Conservation (phyloP, 495 filamentous ascomycete genomes). For the Penicillium bialowiezense region DNA sequence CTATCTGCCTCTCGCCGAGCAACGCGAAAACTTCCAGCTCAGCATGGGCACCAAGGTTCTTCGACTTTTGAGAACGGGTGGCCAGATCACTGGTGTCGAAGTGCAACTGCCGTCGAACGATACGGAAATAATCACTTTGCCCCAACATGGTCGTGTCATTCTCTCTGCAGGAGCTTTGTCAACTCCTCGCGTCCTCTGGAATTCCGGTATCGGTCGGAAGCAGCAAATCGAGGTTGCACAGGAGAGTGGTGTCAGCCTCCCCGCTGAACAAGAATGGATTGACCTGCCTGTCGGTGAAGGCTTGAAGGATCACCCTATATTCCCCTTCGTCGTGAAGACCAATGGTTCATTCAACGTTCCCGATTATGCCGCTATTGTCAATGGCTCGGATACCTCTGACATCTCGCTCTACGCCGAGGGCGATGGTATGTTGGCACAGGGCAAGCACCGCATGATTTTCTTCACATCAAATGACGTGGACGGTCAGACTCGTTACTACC, state of each 20-base stretch:
- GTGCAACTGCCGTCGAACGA: slow-evolving; percentile 58
- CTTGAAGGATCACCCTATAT: slow-evolving; percentile 71
- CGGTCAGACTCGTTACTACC: slow-evolving; percentile 27
- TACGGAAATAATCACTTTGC: slow-evolving; percentile 58
- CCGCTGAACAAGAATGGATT: slow-evolving; percentile 62
- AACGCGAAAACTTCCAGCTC: slow-evolving; percentile 63
- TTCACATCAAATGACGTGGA: slow-evolving; percentile 22
- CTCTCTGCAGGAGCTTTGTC: slow-evolving; percentile 68
- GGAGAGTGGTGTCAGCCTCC: slow-evolving; percentile 46
- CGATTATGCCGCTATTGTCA: slow-evolving; percentile 63
- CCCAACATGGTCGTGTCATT: slow-evolving; percentile 61
- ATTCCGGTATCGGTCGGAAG: slow-evolving; percentile 60
- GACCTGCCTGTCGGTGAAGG: slow-evolving; percentile 71
- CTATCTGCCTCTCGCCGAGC: slow-evolving; percentile 63
- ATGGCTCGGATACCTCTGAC: slow-evolving; percentile 45
- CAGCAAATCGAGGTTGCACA: slow-evolving; percentile 58
- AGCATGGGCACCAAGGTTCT: slow-evolving; percentile 63
- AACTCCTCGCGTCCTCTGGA: slow-evolving; percentile 67
- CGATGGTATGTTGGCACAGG: slow-evolving; percentile 62
- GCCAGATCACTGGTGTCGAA: slow-evolving; percentile 64
- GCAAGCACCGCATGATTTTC: slow-evolving; percentile 57
- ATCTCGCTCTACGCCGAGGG: slow-evolving; percentile 47
- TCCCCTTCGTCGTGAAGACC: slow-evolving; percentile 58
- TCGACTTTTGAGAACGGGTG: slow-evolving; percentile 59
- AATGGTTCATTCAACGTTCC: slow-evolving; percentile 59